Conservation (phyloP, 208 protist genomes). For the Trypanosoma lewisi region DNA sequence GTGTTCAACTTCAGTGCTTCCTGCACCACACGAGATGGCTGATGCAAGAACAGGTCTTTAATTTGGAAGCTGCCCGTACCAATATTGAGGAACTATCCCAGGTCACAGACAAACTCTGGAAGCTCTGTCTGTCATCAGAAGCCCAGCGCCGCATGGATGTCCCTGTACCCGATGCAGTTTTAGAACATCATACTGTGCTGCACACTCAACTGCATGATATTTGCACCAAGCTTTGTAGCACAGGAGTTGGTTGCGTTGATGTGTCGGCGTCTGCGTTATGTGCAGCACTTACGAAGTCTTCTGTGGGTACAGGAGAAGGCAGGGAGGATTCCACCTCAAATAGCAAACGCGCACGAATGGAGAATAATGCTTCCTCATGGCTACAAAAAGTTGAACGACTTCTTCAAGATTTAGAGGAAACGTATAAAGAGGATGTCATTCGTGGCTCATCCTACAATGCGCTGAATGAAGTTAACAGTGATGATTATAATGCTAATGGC, state of each 20-base stretch:
- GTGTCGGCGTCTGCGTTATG: constrained; percentile 14
- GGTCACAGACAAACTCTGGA: constrained; percentile 55
- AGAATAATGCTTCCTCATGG: constrained; percentile 22
- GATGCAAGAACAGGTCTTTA: constrained; percentile 42
- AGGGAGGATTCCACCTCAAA: constrained; percentile 5
- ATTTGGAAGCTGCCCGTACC: constrained; percentile 15
- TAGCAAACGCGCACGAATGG: constrained; percentile 38
- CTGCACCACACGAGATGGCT: constrained; percentile 58
- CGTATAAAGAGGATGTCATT: neutral
- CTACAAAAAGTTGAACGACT: constrained; percentile 11
- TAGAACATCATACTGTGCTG: constrained; percentile 19
- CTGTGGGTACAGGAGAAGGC: neutral
- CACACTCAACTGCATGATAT: constrained; percentile 27
- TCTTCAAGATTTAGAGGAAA: constrained; percentile 11
- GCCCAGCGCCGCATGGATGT: constrained; percentile 27
- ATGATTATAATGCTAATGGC: constrained; percentile 4
- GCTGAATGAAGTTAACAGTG: neutral
- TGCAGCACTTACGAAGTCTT: neutral
- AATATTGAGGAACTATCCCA: constrained; percentile 42
- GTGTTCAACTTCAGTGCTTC: constrained; percentile 50
- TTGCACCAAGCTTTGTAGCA: constrained; percentile 28
- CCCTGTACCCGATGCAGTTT: constrained; percentile 29
- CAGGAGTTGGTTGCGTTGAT: constrained; percentile 25
- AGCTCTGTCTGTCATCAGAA: constrained; percentile 44
- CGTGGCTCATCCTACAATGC: neutral